These are phyloP conservation scores for Sphaerosporella brunnea DNA, from an alignment of 495 filamentous ascomycete genomes.

Conservation along the genomic window DNA sequence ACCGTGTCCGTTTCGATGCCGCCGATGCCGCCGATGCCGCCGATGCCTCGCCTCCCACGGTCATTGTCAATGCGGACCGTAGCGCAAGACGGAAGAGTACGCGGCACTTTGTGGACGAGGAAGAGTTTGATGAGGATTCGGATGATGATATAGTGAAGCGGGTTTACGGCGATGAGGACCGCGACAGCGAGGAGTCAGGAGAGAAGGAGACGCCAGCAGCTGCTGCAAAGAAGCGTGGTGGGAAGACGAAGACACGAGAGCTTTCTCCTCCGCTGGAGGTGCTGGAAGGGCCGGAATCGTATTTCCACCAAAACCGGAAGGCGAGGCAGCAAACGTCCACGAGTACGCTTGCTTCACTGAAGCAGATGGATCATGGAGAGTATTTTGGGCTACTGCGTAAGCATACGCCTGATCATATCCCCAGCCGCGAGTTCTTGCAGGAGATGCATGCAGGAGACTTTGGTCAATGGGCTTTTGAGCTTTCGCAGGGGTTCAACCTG, in stretches of 20 bases:
- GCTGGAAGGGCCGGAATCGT: constrained; percentile 71
- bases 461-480: constrained; percentile 83
- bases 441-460: constrained; percentile 65
- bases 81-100: constrained; percentile 79
- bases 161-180: constrained; percentile 32
- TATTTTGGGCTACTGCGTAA: constrained; percentile 57
- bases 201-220: constrained; percentile 21
- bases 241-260: constrained; percentile 27
- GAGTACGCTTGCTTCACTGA: constrained; percentile 59
- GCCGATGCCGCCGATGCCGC: constrained; percentile 9
- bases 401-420: constrained; percentile 50
- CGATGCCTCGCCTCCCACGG: constrained; percentile 9
- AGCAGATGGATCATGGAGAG: constrained; percentile 71
- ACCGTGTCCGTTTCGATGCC: constrained; percentile 13
- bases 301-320: constrained; percentile 81
- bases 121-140: constrained; percentile 53
- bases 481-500: constrained; percentile 73
- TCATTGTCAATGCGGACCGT: constrained; percentile 44
- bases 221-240: constrained; percentile 23
- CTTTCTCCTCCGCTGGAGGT: constrained; percentile 46
- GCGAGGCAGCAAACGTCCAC: constrained; percentile 67
- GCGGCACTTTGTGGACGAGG: constrained; percentile 23
- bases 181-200: constrained; percentile 29
- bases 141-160: constrained; percentile 37
- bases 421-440: constrained; percentile 52